Evolutionary conservation across 2,329 filamentous ascomycete genomes (phyloP).

Genomic region (Magnaporthiopsis incrustans): DNA sequence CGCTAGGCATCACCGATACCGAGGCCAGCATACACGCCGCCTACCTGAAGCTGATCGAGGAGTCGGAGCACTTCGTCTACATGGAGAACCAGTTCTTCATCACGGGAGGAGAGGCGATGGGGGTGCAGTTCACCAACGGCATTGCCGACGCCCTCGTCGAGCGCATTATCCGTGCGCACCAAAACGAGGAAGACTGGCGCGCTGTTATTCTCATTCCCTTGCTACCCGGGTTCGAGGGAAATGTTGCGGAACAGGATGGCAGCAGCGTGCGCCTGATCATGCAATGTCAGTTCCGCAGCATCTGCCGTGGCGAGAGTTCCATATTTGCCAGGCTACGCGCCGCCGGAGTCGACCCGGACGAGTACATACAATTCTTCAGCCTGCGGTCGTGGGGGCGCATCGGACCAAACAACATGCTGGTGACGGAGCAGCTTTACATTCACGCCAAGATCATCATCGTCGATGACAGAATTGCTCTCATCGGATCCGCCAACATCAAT

Average conservation of each 20-base stretch:
- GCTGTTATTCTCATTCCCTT: constrained; percentile 85
- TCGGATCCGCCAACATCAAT: constrained; percentile 97
- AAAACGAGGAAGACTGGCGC: constrained; percentile 83
- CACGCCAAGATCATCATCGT: constrained; percentile 96
- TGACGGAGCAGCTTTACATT: constrained; percentile 96
- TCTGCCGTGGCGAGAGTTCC: constrained; percentile 83
- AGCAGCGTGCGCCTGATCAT: constrained; percentile 93
- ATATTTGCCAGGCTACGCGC: constrained; percentile 82
- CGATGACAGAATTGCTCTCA: constrained; percentile 86
- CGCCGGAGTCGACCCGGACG: constrained; percentile 79
- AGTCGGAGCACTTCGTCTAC: constrained; percentile 95
- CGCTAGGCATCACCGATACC: constrained; percentile 75
- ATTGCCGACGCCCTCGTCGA: constrained; percentile 94
- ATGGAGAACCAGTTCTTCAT: constrained; percentile 99
- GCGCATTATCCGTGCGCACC: constrained; percentile 75
- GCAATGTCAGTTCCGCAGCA: constrained; percentile 94
- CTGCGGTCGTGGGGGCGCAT: constrained; percentile 89
- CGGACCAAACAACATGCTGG: constrained; percentile 69
- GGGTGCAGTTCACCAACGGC: constrained; percentile 79
- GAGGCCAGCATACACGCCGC: constrained; percentile 96
- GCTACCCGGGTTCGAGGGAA: constrained; percentile 98
- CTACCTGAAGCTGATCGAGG: constrained; percentile 88
- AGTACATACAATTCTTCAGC: constrained; percentile 93
- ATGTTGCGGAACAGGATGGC: constrained; percentile 86
- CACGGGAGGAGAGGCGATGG: constrained; percentile 82